Evolutionary conservation across 345 rosid species (phyloP).

Genomic region (Excoecaria cochinchinensis): DNA sequence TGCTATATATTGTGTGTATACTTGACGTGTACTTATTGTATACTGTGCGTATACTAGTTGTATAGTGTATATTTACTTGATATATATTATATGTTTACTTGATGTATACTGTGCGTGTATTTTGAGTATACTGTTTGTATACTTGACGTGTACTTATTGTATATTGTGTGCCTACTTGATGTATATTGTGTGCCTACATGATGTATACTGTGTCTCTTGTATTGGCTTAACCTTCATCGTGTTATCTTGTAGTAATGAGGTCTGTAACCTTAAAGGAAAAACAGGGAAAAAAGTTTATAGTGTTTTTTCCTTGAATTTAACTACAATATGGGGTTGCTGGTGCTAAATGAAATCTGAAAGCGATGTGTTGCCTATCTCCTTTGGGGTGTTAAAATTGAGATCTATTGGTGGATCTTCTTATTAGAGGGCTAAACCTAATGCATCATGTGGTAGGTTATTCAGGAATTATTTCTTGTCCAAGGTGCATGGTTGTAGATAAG

Average conservation of each 20-base stretch:
- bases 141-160: no score
- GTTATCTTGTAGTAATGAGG: not conserved
- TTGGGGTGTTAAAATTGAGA: slow-evolving; percentile 4
- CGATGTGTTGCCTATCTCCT: slow-evolving; percentile 9
- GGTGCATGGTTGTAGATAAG: not conserved
- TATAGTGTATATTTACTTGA: no score
- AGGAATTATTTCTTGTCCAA: not conserved
- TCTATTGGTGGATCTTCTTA: not conserved
- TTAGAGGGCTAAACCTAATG: not conserved
- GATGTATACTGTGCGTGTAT: no score
- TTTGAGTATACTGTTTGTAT: no score
- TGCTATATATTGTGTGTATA: no score
- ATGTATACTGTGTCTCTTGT: no score
- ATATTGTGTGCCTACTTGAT: no score
- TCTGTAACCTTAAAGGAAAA: not conserved
- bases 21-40: no score
- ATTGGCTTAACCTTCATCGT: not conserved
- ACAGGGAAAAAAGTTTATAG: slow-evolving; percentile 9
- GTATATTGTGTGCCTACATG: no score
- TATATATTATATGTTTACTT: no score
- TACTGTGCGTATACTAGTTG: no score
- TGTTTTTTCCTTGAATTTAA: slow-evolving; percentile 1
- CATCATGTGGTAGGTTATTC: slow-evolving; percentile 20
- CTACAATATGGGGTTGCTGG: slow-evolving; percentile 1
- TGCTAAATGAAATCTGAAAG: slow-evolving; percentile 3